Evolutionary conservation across 1,284 basidiomycete species (phyloP), one percentile per base, ranked within the genome.

Genomic region (Trichosporon sp.): DNA sequence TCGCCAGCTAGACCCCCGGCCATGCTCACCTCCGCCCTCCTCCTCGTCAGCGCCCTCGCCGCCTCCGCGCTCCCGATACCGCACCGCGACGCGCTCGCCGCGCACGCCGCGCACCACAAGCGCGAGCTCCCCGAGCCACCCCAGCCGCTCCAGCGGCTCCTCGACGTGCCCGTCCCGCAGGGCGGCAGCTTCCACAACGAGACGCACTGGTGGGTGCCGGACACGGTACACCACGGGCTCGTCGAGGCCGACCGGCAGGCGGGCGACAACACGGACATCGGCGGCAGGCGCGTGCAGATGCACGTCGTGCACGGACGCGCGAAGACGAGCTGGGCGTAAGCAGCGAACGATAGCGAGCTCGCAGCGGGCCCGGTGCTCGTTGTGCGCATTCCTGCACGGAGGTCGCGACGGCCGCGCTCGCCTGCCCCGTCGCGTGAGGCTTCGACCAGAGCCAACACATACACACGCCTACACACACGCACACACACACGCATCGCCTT

Each of bases 121-220:
- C 47, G 23, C 21, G 47, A 51, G 2, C 47, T 23, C 47, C 47
- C 21, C 23, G 21, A 2, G 6, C 44, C 44, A 18, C 1, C 44
- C 3, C 47, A 1, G 23, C 21, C 6, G 3, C 47, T 13, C 21
- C 47, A 12, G 9, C 47, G 47, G 8, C 21, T 23, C 23, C 8
- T 51, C 47, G 47, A 23, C 3, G 47, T 60, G 15, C 56, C 56
- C 56, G 56, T 60, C 9, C 56, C 56, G 7, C 56, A 60, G n/a
- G 56, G 56, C 56, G 56, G 56, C 56, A 60, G 56, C 35, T 62
- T 60, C 64, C 64, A 65, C 38, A 68, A 68, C 44, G 64, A 25
- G 15, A 68, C 67, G 5, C 27, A 65, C 56, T 68, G 67, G 67
- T 68, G 67, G 67, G 35, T 68, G 18, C 63, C 63, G 5, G 67